Evolutionary conservation across 2,329 filamentous ascomycete species (phyloP), one percentile per base, ranked within the genome.

Genomic region (Neoscytalidium dimidiatum): DNA sequence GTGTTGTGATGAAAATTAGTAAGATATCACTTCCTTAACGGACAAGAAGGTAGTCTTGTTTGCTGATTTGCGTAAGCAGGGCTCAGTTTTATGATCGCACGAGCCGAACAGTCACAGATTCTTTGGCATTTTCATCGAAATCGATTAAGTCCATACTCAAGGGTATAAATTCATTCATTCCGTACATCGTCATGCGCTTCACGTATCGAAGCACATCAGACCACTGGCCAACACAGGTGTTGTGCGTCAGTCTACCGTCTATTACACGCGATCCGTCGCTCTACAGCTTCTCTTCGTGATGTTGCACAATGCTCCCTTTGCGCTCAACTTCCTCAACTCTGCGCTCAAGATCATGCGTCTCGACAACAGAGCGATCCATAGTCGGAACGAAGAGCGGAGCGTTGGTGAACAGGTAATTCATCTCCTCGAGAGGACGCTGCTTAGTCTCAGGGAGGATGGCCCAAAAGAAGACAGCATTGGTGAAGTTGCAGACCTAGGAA

Each of bases 401-500:
- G 70, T 89, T 81, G n/a, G 83, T 85, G 74, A 90, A 90, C 49
- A 90, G 79, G 64, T 85, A 84, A 68, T 88, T 86, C 88, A 90
- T 90, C 76, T 90, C 88, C 71, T 91, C 89, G 1, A 91, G 81
- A 0, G 88, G 85, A 17, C 87, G 79, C 68, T 84, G 85, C 62
- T 83, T 84, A 0, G 89, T 91, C 77, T 91, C 89, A 0, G 89
- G 89, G 44, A 90, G 80, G 57, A 91, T 75, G 2, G 83, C 80
- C 82, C 86, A 91, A 80, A 91, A 91, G 79, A 88, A 89, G 31
- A 89, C 29, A 0, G 86, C 86, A 68, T 89, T 89, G 28, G 86
- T 88, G 70, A 90, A 86, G 73, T 91, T 91, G 75, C 88, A 90
- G 33, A 90, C 77, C 75, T 77, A 26, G 4, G 4, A 3, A 17